Evolutionary conservation across 371 early-diverging fungal genomes (phyloP).

Genomic region (Rhizomucor miehei): DNA sequence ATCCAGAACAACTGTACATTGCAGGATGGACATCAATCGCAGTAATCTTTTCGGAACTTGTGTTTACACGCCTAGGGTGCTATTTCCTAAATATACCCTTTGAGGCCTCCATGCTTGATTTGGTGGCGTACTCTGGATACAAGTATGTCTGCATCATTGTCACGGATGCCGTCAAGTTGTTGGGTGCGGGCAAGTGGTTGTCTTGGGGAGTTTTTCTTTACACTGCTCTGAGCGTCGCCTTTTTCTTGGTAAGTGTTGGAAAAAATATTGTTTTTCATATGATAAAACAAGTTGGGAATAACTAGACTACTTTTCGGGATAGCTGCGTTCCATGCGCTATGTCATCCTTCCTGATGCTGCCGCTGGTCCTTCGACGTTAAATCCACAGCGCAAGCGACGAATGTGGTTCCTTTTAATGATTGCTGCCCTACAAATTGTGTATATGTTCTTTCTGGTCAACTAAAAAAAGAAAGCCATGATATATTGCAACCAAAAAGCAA

Average conservation of each 20-base stretch:
- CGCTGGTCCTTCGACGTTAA: conserved; percentile 66
- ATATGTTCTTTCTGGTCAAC: conserved; percentile 74
- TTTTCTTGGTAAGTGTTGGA: conserved; percentile 45
- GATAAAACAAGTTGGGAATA: background rate
- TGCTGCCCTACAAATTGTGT: conserved; percentile 78
- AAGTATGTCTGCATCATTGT: conserved; percentile 88
- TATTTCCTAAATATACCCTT: conserved; percentile 88
- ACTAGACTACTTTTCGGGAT: conserved; percentile 13
- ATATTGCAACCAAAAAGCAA: background rate
- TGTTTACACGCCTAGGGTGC: conserved; percentile 79
- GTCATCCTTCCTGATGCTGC: conserved; percentile 86
- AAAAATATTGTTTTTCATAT: background rate
- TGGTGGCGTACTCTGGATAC: conserved; percentile 93
- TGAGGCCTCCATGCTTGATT: conserved; percentile 86
- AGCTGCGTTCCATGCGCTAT: conserved; percentile 86
- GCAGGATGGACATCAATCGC: conserved; percentile 87
- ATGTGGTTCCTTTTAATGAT: conserved; percentile 88
- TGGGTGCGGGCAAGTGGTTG: conserved; percentile 50
- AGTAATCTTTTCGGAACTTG: conserved; percentile 77
- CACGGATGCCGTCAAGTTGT: conserved; percentile 48
- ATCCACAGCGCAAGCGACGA: conserved; percentile 77
- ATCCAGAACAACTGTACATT: conserved; percentile 87
- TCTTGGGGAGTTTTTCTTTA: conserved; percentile 73
- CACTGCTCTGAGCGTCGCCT: conserved; percentile 76
- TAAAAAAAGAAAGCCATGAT: conserved; percentile 7